A percentile compares a stretch with the other conserved stretches of the same genome.
Evolutionary conservation across 768 basidiomycete species (phyloP).

Genomic region (Suillus americanus): DNA sequence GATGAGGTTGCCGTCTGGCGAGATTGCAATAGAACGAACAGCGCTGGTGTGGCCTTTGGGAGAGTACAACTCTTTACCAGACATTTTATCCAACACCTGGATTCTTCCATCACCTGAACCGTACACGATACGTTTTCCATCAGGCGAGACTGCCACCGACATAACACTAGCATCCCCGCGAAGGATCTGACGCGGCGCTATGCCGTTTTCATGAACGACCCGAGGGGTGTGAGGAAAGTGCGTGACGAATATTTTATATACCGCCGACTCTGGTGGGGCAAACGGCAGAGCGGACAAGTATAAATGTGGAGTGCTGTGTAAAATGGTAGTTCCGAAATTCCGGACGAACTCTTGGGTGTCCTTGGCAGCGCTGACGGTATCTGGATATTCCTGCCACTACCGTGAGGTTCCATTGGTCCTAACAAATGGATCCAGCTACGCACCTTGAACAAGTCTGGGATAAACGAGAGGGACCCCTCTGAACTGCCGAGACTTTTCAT

Average conservation of each 20-base stretch:
- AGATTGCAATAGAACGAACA: not conserved
- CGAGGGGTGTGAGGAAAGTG: not conserved
- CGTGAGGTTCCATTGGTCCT: not conserved
- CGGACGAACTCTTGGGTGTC: slow-evolving; percentile 15
- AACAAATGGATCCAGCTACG: not conserved
- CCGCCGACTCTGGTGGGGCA: slow-evolving; percentile 21
- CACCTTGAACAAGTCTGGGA: not conserved
- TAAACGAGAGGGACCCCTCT: not conserved
- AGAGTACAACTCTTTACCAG: not conserved
- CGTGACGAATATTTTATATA: not conserved
- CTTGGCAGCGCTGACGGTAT: not conserved
- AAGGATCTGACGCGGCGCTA: not conserved
- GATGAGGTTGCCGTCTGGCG: not conserved
- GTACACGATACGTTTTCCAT: not conserved
- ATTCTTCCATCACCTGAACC: not conserved
- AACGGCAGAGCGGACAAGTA: slow-evolving; percentile 27
- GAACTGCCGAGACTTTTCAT: slow-evolving; percentile 12
- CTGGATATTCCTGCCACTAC: not conserved
- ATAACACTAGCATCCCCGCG: not conserved
- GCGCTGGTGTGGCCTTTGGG: not conserved
- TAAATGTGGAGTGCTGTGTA: slow-evolving; percentile 22
- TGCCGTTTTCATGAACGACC: not conserved
- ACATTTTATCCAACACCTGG: not conserved
- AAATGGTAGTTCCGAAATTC: slow-evolving; percentile 11
- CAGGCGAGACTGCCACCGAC: not conserved